phyloP scores from a whole-genome alignment of 306 rosid genomes.

The Begonia peltatifolia region DNA sequence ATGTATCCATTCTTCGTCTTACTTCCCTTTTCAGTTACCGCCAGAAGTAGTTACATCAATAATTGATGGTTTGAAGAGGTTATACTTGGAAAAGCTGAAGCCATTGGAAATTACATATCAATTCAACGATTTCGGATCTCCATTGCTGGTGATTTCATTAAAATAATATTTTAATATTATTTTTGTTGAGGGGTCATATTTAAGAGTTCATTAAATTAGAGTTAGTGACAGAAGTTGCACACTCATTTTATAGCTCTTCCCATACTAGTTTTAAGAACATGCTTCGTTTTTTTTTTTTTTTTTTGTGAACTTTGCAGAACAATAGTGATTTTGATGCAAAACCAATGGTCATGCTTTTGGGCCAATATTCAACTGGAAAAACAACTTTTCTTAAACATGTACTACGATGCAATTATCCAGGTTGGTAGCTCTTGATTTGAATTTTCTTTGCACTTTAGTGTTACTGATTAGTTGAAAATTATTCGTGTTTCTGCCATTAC shows the following conservation, averaged over 20 bases:
- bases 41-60: constrained; percentile 66
- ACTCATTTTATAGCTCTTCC: neutral
- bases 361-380: constrained; percentile 96
- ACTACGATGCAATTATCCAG: constrained; percentile 72
- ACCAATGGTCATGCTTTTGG: constrained; percentile 96
- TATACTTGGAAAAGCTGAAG: constrained; percentile 66
- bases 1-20: constrained; percentile 8
- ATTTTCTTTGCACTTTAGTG: too few relatives aligned
- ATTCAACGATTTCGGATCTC: constrained; percentile 72
- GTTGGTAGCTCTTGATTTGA: constrained; percentile 24
- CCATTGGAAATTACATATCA: constrained; percentile 71
- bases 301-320: constrained; percentile 32
- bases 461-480: too few relatives aligned
- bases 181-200: neutral
- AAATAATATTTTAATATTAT: neutral
- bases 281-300: constrained; percentile 2
- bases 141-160: constrained; percentile 48
- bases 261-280: neutral
- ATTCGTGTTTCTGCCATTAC: too few relatives aligned
- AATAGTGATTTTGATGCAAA: constrained; percentile 90
- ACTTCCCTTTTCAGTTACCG: constrained; percentile 32
- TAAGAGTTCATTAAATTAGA: neutral
- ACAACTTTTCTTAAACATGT: constrained; percentile 90
- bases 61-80: constrained; percentile 68
- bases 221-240: constrained; percentile 1